Percentiles rank a stretch among this genome's conserved stretches.
phyloP scores from a whole-genome alignment of 768 basidiomycete species.

The Auricularia auricula-judae region DNA sequence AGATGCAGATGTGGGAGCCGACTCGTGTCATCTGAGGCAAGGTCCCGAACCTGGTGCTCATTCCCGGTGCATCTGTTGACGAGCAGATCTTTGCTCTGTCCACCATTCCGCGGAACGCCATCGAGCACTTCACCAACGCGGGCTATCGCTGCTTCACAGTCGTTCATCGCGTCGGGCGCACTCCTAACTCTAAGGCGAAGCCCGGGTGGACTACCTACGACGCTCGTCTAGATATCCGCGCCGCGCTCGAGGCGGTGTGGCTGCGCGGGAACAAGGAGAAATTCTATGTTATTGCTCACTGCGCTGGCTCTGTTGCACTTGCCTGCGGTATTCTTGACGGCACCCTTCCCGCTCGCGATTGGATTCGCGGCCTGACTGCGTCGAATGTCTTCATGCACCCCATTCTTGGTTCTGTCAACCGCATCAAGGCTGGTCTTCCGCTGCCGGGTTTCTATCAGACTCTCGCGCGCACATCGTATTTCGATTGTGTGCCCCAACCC shows the following conservation, averaged over 20 bases:
- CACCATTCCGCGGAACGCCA: conserved; percentile 1
- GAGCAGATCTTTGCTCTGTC: background rate
- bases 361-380: background rate
- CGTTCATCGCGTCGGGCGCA: background rate
- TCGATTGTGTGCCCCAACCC: background rate
- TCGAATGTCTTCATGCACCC: conserved; percentile 5
- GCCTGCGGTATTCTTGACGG: conserved; percentile 2
- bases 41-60: background rate
- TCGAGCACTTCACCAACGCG: background rate
- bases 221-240: background rate
- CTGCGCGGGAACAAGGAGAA: background rate
- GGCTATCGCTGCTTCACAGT: conserved; percentile 2
- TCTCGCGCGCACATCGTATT: background rate
- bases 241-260: background rate
- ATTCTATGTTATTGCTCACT: conserved; percentile 1
- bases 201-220: background rate
- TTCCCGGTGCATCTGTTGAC: background rate
- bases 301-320: conserved; percentile 1
- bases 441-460: background rate
- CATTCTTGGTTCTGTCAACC: conserved; percentile 1
- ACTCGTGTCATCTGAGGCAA: background rate
- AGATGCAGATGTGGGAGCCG: background rate
- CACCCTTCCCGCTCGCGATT: background rate
- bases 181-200: background rate
- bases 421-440: background rate